Evolutionary conservation across 1,284 basidiomycete genomes (phyloP).

Genomic region (Clitocybe nebularis): DNA sequence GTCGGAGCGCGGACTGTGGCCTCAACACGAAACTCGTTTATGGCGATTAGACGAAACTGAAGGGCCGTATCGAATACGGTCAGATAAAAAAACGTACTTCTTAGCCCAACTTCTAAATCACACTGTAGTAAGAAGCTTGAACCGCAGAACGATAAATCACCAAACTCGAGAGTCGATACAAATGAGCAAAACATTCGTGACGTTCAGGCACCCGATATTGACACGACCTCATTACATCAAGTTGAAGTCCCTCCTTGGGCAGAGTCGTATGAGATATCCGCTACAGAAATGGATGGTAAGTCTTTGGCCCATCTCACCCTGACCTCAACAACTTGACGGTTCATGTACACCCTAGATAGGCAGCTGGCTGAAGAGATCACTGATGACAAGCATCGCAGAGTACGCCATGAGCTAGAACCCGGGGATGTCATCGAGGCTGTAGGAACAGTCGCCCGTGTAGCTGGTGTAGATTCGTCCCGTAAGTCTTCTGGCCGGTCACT

Average conservation of each 20-base stretch:
- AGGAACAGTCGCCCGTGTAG: slow-evolving; percentile 79
- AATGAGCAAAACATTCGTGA: slow-evolving; percentile 45
- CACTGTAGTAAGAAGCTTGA: slow-evolving; percentile 67
- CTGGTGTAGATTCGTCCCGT: slow-evolving; percentile 88
- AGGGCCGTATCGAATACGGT: slow-evolving; percentile 82
- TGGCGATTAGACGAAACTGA: slow-evolving; percentile 89
- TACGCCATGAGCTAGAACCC: slow-evolving; percentile 82
- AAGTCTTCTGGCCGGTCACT: no score
- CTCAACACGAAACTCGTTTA: slow-evolving; percentile 43
- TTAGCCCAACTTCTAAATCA: neutral
- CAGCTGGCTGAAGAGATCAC: slow-evolving; percentile 66
- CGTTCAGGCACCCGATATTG: slow-evolving; percentile 56
- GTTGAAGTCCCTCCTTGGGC: slow-evolving; percentile 77
- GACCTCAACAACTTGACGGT: neutral
- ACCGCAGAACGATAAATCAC: slow-evolving; percentile 46
- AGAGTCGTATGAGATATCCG: slow-evolving; percentile 70
- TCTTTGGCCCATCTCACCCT: neutral
- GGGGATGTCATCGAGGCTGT: slow-evolving; percentile 93
- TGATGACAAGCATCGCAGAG: slow-evolving; percentile 75
- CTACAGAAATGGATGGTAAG: slow-evolving; percentile 60
- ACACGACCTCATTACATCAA: slow-evolving; percentile 55
- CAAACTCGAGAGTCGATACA: slow-evolving; percentile 49
- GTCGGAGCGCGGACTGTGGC: slow-evolving; percentile 81
- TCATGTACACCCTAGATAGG: slow-evolving; percentile 30
- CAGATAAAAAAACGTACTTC: slow-evolving; percentile 12